A percentile compares a stretch with the other conserved stretches of the same genome.
Evolutionary conservation across 257 asterid species (phyloP).

Genomic region (Fraxinus pennsylvanica): DNA sequence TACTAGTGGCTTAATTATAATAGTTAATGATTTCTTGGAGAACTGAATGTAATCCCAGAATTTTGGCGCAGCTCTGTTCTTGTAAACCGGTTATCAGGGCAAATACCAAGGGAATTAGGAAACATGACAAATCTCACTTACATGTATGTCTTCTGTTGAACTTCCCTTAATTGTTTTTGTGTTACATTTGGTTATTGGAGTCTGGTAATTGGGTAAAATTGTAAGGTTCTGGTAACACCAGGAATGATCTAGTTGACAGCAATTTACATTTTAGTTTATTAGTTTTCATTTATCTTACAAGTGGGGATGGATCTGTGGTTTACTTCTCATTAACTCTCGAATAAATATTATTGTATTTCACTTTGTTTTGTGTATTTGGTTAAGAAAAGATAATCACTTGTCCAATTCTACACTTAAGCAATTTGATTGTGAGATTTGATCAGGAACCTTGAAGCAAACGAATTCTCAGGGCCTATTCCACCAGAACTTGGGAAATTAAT

Average conservation of each 20-base stretch:
- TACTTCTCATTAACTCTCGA: background rate
- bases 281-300: background rate
- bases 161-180: slow-evolving; percentile 13
- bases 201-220: slow-evolving; percentile 11
- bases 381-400: background rate
- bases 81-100: slow-evolving; percentile 87
- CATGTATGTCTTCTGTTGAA: slow-evolving; percentile 56
- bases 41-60: slow-evolving; percentile 19
- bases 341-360: background rate
- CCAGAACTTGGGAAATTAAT: slow-evolving; percentile 60
- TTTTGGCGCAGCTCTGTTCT: slow-evolving; percentile 73
- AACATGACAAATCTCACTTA: slow-evolving; percentile 73
- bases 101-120: slow-evolving; percentile 71
- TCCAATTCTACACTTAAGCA: slow-evolving; percentile 9
- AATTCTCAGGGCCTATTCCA: slow-evolving; percentile 72
- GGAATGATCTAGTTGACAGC: background rate
- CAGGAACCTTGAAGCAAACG: slow-evolving; percentile 88
- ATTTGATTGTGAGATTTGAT: slow-evolving; percentile 26
- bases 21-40: slow-evolving; percentile 12
- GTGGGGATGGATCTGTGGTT: background rate
- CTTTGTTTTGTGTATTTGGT: background rate
- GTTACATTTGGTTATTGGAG: slow-evolving; percentile 7
- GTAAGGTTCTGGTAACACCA: background rate
- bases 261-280: background rate
- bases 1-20: slow-evolving; percentile 7